These are phyloP conservation scores for Sphaerulina populicola DNA, from an alignment of 2,329 filamentous ascomycete species.

Conservation along the genomic window DNA sequence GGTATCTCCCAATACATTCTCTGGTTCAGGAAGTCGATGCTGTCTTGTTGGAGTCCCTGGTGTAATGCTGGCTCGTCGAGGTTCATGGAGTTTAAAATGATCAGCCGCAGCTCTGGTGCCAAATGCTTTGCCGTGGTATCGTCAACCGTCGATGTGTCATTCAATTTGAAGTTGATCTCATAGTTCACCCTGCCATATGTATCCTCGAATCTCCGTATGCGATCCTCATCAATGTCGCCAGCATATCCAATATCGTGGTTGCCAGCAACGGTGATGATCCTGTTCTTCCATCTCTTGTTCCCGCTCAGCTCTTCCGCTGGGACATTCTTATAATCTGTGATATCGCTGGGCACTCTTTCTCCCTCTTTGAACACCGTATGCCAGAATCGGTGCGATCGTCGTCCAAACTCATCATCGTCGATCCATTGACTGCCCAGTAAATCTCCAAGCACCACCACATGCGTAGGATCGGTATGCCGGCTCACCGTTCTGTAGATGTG, in stretches of 20 bases:
- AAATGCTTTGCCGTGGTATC: not conserved
- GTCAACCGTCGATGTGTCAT: constrained; percentile 25
- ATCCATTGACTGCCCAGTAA: constrained; percentile 95
- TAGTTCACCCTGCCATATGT: constrained; percentile 86
- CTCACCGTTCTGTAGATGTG: constrained; percentile 79
- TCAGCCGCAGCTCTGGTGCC: constrained; percentile 63
- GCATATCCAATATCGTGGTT: constrained; percentile 98
- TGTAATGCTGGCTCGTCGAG: constrained; percentile 68
- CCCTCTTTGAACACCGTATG: constrained; percentile 23
- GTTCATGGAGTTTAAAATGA: constrained; percentile 88
- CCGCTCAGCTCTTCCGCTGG: constrained; percentile 35
- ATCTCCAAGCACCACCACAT: constrained; percentile 83
- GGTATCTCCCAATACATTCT: constrained; percentile 12
- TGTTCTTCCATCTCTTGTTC: constrained; percentile 57
- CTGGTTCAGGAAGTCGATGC: constrained; percentile 55
- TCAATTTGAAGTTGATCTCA: constrained; percentile 60
- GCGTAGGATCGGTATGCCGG: constrained; percentile 80
- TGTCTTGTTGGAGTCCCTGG: constrained; percentile 60
- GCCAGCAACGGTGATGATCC: constrained; percentile 81
- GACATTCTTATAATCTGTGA: constrained; percentile 28
- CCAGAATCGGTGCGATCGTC: constrained; percentile 46
- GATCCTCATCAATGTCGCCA: constrained; percentile 71
- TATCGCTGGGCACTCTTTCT: constrained; percentile 24
- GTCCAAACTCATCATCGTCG: constrained; percentile 70
- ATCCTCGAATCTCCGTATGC: constrained; percentile 71